phyloP scores from a whole-genome alignment of 352 stramenopile species.

The Phytophthora europaea region DNA sequence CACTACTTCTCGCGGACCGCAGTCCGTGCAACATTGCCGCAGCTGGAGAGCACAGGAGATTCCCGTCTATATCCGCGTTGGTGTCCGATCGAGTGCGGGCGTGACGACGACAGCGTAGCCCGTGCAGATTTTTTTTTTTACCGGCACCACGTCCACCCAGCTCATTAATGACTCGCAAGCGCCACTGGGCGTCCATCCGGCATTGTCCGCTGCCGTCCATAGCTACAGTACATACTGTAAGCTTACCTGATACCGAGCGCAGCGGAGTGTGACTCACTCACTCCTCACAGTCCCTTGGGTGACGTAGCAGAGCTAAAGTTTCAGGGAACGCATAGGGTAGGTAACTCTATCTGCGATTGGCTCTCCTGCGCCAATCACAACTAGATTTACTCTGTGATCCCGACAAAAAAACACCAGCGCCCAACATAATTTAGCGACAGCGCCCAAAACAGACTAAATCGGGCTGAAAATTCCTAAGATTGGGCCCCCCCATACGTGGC shows the following conservation, averaged over 20 bases:
- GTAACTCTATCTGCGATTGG: conserved; percentile 10
- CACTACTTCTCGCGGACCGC: background rate
- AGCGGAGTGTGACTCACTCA: background rate
- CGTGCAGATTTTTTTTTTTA: conserved; percentile 5
- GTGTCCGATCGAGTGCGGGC: conserved; percentile 19
- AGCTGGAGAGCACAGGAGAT: conserved; percentile 12
- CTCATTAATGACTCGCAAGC: background rate
- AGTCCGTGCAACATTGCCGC: background rate
- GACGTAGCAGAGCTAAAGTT: conserved; percentile 5
- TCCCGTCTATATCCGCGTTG: conserved; percentile 22
- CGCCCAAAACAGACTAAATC: background rate
- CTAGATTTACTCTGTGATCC: conserved; percentile 3
- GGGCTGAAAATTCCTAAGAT: background rate
- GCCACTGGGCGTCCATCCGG: background rate
- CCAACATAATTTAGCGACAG: background rate
- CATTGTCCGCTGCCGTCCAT: background rate
- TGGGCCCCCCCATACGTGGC: conserved; percentile 16
- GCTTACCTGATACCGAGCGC: background rate
- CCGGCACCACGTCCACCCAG: conserved; percentile 2
- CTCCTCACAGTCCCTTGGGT: background rate
- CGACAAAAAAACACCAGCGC: background rate
- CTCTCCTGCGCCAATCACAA: background rate
- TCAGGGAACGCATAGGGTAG: conserved; percentile 7
- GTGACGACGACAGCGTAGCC: conserved; percentile 15
- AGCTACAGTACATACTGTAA: background rate